Conservation (phyloP, 306 rosid genomes). For the Prunus salicina region DNA sequence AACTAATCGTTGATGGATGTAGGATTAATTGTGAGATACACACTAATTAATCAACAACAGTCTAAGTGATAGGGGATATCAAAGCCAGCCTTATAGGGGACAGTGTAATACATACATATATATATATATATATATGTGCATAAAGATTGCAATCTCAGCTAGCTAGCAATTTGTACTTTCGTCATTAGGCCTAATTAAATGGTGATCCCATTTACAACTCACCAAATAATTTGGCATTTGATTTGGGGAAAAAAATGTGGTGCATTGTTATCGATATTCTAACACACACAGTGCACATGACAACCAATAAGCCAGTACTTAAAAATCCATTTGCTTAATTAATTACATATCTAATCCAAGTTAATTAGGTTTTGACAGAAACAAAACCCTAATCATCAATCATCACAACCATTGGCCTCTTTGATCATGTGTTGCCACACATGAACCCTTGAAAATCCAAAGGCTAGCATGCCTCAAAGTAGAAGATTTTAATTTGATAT, state of each 20-base stretch:
- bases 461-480: conserved; percentile 36
- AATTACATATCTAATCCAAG: not conserved
- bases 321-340: not conserved
- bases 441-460: conserved; percentile 19
- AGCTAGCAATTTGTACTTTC: not conserved
- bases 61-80: not conserved
- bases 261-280: not conserved
- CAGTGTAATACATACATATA: not conserved
- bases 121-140: not conserved
- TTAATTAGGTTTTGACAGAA: conserved; percentile 17
- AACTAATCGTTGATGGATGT: not conserved
- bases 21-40: not conserved
- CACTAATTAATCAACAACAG: no score
- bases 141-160: not conserved
- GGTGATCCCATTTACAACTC: conserved; percentile 3
- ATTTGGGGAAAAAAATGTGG: not conserved
- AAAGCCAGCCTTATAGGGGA: conserved; percentile 5
- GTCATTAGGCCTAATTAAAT: not conserved
- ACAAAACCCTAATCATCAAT: conserved; percentile 40
- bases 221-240: not conserved
- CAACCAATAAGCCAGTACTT: conserved; percentile 3
- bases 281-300: conserved; percentile 45
- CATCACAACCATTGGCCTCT: conserved; percentile 33
- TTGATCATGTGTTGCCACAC: conserved; percentile 13
- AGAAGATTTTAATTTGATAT: conserved; percentile 16